Conservation (phyloP, 2,329 filamentous ascomycete species). For the Penicillium corylophilum region DNA sequence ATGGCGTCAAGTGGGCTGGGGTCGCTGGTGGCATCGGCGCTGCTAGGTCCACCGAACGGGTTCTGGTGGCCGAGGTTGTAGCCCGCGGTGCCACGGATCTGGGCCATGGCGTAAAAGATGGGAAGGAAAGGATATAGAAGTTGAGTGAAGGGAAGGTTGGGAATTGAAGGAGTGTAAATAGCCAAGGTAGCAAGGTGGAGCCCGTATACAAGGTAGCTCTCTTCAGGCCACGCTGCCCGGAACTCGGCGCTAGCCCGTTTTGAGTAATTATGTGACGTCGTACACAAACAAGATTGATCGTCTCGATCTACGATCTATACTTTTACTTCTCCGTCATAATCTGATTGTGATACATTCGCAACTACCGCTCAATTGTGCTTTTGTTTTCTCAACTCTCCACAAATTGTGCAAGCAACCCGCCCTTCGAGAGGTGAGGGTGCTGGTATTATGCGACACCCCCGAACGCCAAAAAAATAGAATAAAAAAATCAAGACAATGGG, state of each 20-base stretch:
- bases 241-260: constrained; percentile 32
- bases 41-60: constrained; percentile 64
- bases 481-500: constrained; percentile 23
- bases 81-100: constrained; percentile 67
- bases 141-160: constrained; percentile 3
- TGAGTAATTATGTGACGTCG: constrained; percentile 28
- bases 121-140: constrained; percentile 6
- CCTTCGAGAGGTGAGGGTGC: constrained; percentile 18
- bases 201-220: constrained; percentile 23
- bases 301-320: constrained; percentile 1
- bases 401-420: constrained; percentile 19
- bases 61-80: constrained; percentile 79
- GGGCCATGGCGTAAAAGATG: constrained; percentile 42
- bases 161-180: constrained; percentile 14
- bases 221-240: constrained; percentile 45
- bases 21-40: constrained; percentile 62
- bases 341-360: constrained; percentile 17
- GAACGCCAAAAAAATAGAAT: constrained; percentile 37
- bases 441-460: constrained; percentile 30
- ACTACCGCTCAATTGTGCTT: constrained; percentile 21
- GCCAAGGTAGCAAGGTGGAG: constrained; percentile 16
- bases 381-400: constrained; percentile 13
- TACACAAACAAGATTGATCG: constrained; percentile 10
- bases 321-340: background rate
- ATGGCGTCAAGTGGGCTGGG: constrained; percentile 82